Percentiles rank a stretch among this genome's conserved stretches.
phyloP scores from a whole-genome alignment of 2,329 filamentous ascomycete genomes.

The Cercospora zeina region DNA sequence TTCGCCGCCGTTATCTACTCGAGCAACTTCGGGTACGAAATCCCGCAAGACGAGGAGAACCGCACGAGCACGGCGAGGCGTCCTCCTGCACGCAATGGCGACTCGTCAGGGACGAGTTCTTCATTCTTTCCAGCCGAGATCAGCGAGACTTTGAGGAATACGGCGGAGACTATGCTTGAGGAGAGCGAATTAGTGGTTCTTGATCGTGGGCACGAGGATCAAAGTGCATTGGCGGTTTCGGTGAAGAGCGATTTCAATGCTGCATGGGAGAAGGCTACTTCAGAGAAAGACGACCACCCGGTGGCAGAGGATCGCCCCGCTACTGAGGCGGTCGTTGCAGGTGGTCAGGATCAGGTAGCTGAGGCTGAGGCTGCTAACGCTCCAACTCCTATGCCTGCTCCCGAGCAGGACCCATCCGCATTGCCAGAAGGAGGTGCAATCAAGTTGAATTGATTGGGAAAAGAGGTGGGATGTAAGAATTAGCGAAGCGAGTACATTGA shows the following conservation, averaged over 20 bases:
- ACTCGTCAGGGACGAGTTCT: constrained; percentile 22
- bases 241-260: constrained; percentile 27
- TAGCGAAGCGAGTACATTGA: background rate
- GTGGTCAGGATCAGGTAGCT: background rate
- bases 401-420: background rate
- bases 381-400: background rate
- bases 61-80: background rate
- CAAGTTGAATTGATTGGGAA: background rate
- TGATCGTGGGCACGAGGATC: constrained; percentile 21
- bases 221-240: constrained; percentile 14
- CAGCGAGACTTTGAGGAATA: constrained; percentile 18
- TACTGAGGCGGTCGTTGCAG: background rate
- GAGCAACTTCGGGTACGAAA: constrained; percentile 68
- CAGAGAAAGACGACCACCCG: background rate
- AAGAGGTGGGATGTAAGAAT: constrained; percentile 1
- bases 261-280: constrained; percentile 28
- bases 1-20: constrained; percentile 87
- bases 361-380: background rate
- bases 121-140: constrained; percentile 21
- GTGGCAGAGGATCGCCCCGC: background rate
- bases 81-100: constrained; percentile 4
- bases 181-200: constrained; percentile 29
- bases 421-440: background rate
- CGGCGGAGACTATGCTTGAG: constrained; percentile 24
- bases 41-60: constrained; percentile 38